Evolutionary conservation across 1,284 basidiomycete genomes (phyloP), one percentile per base, ranked within the genome.

Genomic region (Mycena citricolor): DNA sequence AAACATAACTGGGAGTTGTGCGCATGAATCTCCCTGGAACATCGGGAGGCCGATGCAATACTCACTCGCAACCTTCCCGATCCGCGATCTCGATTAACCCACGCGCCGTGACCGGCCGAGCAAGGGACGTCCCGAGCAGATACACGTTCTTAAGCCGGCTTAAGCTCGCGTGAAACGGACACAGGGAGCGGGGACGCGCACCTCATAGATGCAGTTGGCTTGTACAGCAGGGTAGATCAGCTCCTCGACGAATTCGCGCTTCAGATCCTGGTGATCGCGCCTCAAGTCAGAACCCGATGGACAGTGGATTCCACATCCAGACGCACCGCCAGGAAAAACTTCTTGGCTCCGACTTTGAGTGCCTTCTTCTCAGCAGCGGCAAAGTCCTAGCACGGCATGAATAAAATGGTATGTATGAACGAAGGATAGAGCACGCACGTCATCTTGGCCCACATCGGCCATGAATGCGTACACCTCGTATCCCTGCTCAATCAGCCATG

Each of bases 81-180:
- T 89, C 90, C 32, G 97, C 97, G 43, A 90, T 77, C 44, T 87
- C 86, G 57, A 99, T 99, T 97, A 99, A 99, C 39, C 94, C 95
- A 52, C 95, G 94, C 47, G 97, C 94, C 63, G 99, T 99, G 61
- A 99, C 95, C 26, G 95, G 95, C 40, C 95, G 91, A 44, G 95
- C 95, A 43, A 99, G 86, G 22, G 95, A 98, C 28, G 97, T 99
- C 35, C 95, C 97, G 48, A 99, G 86, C 32, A 99, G 88, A 73
- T 99, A 99, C 44, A 99, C 91, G 60, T 92, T 93, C 89, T 91
- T n/a, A n/a, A n/a, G n/a, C n/a, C n/a, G n/a, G n/a, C n/a, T n/a
- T n/a, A 30, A 29, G 16, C 19, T 33, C 17, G 47, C 26, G 19
- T 39, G 38, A 5, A 26, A 19, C 5, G 12, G n/a, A n/a, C n/a